Base-by-base conservation (phyloP, 768 basidiomycete species). In the Sarcomyxa edulis region DNA sequence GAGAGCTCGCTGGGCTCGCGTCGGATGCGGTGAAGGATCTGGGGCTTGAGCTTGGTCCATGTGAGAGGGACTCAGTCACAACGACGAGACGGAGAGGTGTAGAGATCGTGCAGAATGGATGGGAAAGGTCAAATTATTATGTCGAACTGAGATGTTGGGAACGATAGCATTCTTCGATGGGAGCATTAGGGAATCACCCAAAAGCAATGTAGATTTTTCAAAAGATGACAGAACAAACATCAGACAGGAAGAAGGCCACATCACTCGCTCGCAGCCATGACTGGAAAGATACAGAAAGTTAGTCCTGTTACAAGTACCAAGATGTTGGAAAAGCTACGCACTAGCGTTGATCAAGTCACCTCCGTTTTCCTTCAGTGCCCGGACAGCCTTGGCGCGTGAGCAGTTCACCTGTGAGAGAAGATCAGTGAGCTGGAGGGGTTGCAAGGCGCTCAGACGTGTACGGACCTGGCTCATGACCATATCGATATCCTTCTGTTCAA, bases 301-400 rank as follows among this genome's bases (percentile, higher is more conserved):
- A 42, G 23, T n/a, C n/a, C n/a, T n/a, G n/a, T n/a, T n/a, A n/a
- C n/a, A n/a, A n/a, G n/a, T n/a, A n/a, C n/a, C 9, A 32, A 24
- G 22, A 9, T 37, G 23, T 10, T 37, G 20, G 41, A 19, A 34
- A 33, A 41, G 31, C 35, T 15, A 87, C 92, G 61, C 58, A 95
- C 92, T 95, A 44, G 93, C 94, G 63, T 93, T 94, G 71, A 96
- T 94, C 60, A 98, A 60, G 66, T 98, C 94, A 26, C 93, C 93
- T 36, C 85, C 84, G 49, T 81, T 89, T 52, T 92, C 90, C 68
- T 89, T 93, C 60, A 98, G 65, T 47, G 78, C 93, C 42, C 81
- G 77, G 29, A 92, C 86, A 26, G 95, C 96, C 61, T 94, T 96
- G 28, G 88, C 89, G 46, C 92, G 81, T 34, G 89, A 79, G 64